A percentile compares a stretch with the other conserved stretches of the same genome.
Conservation (phyloP, 176 grass and related monocot species). For the Carex kokanica region DNA sequence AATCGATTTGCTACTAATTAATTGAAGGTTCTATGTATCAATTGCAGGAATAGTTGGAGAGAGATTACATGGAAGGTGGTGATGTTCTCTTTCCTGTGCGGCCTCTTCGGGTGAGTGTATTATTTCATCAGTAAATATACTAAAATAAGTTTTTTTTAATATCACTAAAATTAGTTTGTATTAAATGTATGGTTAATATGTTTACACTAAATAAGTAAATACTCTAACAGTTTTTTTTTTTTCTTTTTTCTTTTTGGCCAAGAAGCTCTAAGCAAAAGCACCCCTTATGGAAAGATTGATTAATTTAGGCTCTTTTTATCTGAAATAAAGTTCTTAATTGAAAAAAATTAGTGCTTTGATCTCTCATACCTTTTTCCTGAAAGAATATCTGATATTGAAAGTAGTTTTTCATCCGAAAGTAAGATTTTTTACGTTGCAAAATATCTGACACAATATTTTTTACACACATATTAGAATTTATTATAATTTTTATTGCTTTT, state of each 20-base stretch:
- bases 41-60: constrained; percentile 57
- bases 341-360: background rate
- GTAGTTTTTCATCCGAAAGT: background rate
- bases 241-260: background rate
- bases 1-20: background rate
- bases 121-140: background rate
- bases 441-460: background rate
- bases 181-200: background rate
- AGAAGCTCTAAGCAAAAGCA: background rate
- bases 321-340: background rate
- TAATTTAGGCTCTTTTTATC: background rate
- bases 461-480: background rate
- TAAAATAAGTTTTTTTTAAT: background rate
- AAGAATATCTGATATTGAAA: background rate
- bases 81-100: constrained; percentile 54
- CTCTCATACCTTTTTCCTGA: background rate
- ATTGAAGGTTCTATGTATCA: background rate
- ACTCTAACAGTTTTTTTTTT: background rate
- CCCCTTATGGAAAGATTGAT: background rate
- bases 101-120: constrained; percentile 55
- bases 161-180: constrained; percentile 15
- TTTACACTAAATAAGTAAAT: background rate
- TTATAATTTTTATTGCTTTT: background rate
- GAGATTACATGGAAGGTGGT: constrained; percentile 65
- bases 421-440: background rate